These are phyloP conservation scores for Hypocrella siamensis DNA, from an alignment of 2,329 filamentous ascomycete species.

Conservation along the genomic window DNA sequence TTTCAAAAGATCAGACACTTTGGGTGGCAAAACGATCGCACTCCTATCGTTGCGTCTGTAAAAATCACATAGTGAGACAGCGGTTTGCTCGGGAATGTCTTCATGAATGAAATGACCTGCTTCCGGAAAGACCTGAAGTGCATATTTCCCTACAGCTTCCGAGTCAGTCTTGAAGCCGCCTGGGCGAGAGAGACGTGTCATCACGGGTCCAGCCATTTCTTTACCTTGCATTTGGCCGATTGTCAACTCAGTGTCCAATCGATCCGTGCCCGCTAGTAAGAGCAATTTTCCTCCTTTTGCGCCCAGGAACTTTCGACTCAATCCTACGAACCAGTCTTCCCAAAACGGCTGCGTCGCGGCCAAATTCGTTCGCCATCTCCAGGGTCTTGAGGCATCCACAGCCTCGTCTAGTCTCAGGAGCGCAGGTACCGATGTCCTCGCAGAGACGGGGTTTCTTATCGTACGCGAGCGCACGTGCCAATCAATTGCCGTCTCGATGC, in stretches of 20 bases:
- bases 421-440: conserved; percentile 72
- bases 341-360: conserved; percentile 76
- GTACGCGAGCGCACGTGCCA: conserved; percentile 90
- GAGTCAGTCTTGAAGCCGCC: not conserved
- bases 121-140: conserved; percentile 84
- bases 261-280: conserved; percentile 75
- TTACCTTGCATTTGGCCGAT: conserved; percentile 94
- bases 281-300: conserved; percentile 73
- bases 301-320: conserved; percentile 75
- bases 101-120: conserved; percentile 96
- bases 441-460: conserved; percentile 69
- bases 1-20: conserved; percentile 61
- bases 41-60: conserved; percentile 81
- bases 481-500: conserved; percentile 65
- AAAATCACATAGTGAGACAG: conserved; percentile 74
- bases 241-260: conserved; percentile 79
- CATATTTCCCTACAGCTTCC: conserved; percentile 58
- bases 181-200: not conserved
- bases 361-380: conserved; percentile 79
- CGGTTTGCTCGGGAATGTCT: conserved; percentile 82
- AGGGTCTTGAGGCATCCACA: conserved; percentile 29
- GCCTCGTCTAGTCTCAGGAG: conserved; percentile 41
- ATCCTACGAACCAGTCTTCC: conserved; percentile 82
- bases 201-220: not conserved
- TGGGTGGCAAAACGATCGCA: conserved; percentile 73